Conservation (phyloP, 2,329 filamentous ascomycete genomes). For the Fusarium subtropicale region DNA sequence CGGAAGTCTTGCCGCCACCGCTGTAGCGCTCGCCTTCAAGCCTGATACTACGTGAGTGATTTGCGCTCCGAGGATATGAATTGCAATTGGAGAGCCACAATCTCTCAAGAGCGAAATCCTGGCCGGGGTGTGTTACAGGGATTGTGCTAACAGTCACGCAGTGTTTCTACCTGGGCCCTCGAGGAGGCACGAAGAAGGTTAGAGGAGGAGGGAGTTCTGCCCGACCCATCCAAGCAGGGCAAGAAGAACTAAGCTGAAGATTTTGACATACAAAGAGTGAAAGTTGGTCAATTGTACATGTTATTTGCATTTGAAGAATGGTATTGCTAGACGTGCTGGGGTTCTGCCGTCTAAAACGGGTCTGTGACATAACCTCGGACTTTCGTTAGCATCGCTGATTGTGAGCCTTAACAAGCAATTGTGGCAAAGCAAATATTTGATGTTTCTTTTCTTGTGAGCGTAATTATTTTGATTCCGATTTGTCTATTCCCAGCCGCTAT, state of each 20-base stretch:
- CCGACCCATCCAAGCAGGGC: slow-evolving; percentile 75
- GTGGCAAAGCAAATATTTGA: slow-evolving; percentile 21
- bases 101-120: neutral
- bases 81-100: neutral
- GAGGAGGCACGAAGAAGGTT: slow-evolving; percentile 95
- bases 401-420: slow-evolving; percentile 33
- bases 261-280: slow-evolving; percentile 24
- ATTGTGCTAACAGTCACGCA: slow-evolving; percentile 56
- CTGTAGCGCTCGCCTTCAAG: slow-evolving; percentile 92
- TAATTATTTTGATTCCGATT: slow-evolving; percentile 33
- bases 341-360: slow-evolving; percentile 28
- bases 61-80: slow-evolving; percentile 6
- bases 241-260: slow-evolving; percentile 59
- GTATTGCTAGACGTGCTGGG: slow-evolving; percentile 48
- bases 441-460: slow-evolving; percentile 14
- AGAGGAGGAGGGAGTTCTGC: slow-evolving; percentile 93
- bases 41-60: slow-evolving; percentile 94
- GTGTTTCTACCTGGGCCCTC: slow-evolving; percentile 99
- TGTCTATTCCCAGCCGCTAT: slow-evolving; percentile 35
- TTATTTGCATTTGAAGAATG: slow-evolving; percentile 40
- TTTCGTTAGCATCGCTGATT: slow-evolving; percentile 23
- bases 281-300: slow-evolving; percentile 38
- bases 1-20: slow-evolving; percentile 77
- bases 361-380: slow-evolving; percentile 19
- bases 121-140: slow-evolving; percentile 21